Base-by-base conservation (phyloP, 2,329 filamentous ascomycete genomes). In the Gaeumannomyces sp. region DNA sequence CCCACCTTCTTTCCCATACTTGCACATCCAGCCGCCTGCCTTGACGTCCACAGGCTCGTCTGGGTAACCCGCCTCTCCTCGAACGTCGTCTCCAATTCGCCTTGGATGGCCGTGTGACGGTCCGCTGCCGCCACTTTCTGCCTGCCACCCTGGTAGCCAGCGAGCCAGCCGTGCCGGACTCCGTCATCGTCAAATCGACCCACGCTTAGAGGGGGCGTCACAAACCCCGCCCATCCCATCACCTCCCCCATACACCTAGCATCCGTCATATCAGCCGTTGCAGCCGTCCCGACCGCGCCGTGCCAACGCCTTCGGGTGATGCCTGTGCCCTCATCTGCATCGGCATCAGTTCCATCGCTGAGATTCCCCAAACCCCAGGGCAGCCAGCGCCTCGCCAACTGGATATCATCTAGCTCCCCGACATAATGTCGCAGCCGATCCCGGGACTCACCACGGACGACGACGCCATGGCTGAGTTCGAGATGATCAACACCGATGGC, bases 381-480 rank as follows among this genome's bases (percentile, higher is more conserved):
- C 64, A 86, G 81, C 68, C 78, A 79, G 64, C 77, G 79, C 62
- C 81, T 87, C 57, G 84, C 84, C 70, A 82, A 83, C 78, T 87
- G 84, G 84, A 77, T 87, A 61, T 85, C 83, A 8, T 81, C 79
- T 64, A 86, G 83, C 70, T 80, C 83, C 35, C 82, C 63, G 80
- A 84, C 74, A 84, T 86, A 68, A 85, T 85, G 81, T 78, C 78
- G 68, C 74, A 64, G 29, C 22, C 56, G 22, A 38, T 64, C 33
- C 87, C 87, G 90, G 10, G 86, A 83, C 68, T 90, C 87, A 19
- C 45, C 45, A 10, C 25, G 45, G 65, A 89, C 85, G 31, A 89
- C 81, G 65, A 90, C 84, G 2, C 85, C 87, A 70, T 89, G 86
- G 4, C 83, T 79, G 28, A 89, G 66, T 87, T 83, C 73, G 84